Percentiles rank a stretch among this genome's conserved stretches.
These are phyloP conservation scores for Xylaria sp. DNA, from an alignment of 2,329 filamentous ascomycete genomes.

Conservation along the genomic window DNA sequence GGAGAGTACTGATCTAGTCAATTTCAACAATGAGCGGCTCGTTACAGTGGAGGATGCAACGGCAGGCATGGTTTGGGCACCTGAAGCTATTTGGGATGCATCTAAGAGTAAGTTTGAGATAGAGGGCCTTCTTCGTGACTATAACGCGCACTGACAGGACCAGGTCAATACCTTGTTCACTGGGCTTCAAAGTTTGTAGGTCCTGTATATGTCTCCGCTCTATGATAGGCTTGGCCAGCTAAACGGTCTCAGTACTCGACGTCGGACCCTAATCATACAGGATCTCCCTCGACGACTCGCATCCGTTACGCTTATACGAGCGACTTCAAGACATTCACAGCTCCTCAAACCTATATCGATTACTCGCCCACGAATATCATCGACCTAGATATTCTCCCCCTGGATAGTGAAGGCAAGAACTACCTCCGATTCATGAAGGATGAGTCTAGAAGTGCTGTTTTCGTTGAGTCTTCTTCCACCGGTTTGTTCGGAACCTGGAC, in stretches of 20 bases:
- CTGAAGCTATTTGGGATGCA: slow-evolving; percentile 64
- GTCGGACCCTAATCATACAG: slow-evolving; percentile 61
- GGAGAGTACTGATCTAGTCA: slow-evolving; percentile 63
- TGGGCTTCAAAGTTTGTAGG: slow-evolving; percentile 61
- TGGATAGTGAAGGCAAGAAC: slow-evolving; percentile 53
- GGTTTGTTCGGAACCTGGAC: slow-evolving; percentile 65
- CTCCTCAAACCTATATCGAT: slow-evolving; percentile 63
- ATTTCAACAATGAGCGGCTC: slow-evolving; percentile 61
- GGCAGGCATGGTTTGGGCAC: slow-evolving; percentile 70
- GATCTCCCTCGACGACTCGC: slow-evolving; percentile 55
- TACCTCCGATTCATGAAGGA: slow-evolving; percentile 68
- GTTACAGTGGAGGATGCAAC: slow-evolving; percentile 62
- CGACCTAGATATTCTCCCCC: slow-evolving; percentile 66
- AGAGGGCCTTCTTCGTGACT: not conserved
- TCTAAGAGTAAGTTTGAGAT: slow-evolving; percentile 49
- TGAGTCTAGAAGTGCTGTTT: slow-evolving; percentile 63
- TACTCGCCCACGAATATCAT: slow-evolving; percentile 61
- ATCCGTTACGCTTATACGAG: slow-evolving; percentile 67
- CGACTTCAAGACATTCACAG: slow-evolving; percentile 64
- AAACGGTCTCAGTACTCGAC: slow-evolving; percentile 54
- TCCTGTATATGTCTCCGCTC: not conserved
- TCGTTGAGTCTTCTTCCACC: slow-evolving; percentile 59
- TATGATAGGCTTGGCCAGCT: not conserved
- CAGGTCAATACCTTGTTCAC: slow-evolving; percentile 58
- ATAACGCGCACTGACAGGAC: slow-evolving; percentile 19